Conservation (phyloP, 2,329 filamentous ascomycete species). For the Ophiostoma ulmi region DNA sequence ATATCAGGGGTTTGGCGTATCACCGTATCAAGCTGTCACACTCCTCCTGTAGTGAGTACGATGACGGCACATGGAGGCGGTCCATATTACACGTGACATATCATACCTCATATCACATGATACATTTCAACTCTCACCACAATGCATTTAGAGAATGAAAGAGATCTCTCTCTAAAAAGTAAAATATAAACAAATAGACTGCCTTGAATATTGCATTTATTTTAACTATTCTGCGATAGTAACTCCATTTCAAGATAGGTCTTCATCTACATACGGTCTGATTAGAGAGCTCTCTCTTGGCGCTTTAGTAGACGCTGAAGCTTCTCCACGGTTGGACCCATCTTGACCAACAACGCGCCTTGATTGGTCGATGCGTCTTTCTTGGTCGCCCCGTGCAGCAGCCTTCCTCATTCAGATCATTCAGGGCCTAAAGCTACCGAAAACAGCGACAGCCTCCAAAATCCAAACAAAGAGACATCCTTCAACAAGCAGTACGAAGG, state of each 20-base stretch:
- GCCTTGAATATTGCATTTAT: too few species aligned
- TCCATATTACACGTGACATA: background rate
- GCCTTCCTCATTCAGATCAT: slow-evolving; percentile 12
- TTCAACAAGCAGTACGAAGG: slow-evolving; percentile 9
- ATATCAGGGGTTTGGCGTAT: slow-evolving; percentile 12
- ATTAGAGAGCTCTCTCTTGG: background rate
- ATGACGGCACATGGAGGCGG: background rate
- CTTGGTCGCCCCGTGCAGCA: slow-evolving; percentile 19
- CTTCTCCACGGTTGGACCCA: background rate
- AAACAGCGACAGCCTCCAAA: slow-evolving; percentile 24
- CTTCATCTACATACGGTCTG: too few species aligned
- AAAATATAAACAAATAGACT: background rate
- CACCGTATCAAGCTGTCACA: slow-evolving; percentile 1
- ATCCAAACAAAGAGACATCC: slow-evolving; percentile 22
- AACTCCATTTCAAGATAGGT: too few species aligned
- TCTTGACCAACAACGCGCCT: slow-evolving; percentile 17
- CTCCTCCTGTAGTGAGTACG: background rate
- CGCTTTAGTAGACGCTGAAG: background rate
- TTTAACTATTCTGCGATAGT: too few species aligned
- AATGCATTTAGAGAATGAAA: background rate
- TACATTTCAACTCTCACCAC: background rate
- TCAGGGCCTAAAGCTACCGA: slow-evolving; percentile 20
- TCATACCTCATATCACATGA: background rate
- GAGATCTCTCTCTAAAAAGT: background rate
- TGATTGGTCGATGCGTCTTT: slow-evolving; percentile 20